phyloP scores from a whole-genome alignment of 1,284 basidiomycete species.

The Ustilago tritici region DNA sequence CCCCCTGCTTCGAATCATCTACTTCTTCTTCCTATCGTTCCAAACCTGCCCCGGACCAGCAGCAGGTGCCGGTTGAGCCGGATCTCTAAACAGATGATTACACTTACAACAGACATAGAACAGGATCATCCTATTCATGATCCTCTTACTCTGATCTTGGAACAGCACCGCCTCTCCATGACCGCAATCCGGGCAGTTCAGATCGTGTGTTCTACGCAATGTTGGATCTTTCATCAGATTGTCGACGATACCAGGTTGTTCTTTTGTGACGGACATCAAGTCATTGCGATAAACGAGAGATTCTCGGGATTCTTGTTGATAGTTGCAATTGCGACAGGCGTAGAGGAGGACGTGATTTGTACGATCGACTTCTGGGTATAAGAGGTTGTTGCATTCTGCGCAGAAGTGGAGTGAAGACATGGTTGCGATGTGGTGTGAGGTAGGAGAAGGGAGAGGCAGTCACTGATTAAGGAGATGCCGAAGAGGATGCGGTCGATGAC shows the following conservation, averaged over 20 bases:
- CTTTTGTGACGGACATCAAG: constrained; percentile 87
- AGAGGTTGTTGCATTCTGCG: constrained; percentile 80
- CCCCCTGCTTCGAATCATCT: not conserved
- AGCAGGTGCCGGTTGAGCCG: constrained; percentile 27
- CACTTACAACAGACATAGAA: constrained; percentile 67
- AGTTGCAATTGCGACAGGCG: constrained; percentile 90
- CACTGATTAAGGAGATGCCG: not conserved
- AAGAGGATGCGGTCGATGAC: not conserved
- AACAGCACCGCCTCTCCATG: constrained; percentile 64
- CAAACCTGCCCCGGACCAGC: constrained; percentile 48
- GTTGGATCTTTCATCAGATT: constrained; percentile 93
- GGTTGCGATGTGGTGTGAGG: not conserved
- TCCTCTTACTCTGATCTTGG: constrained; percentile 68
- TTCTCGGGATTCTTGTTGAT: constrained; percentile 86
- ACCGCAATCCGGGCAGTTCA: constrained; percentile 64
- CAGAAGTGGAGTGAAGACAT: constrained; percentile 68
- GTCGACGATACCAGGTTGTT: constrained; percentile 91
- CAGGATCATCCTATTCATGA: constrained; percentile 66
- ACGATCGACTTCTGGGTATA: constrained; percentile 85
- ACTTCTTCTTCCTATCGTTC: constrained; percentile 57
- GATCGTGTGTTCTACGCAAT: constrained; percentile 71
- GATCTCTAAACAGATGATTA: constrained; percentile 64
- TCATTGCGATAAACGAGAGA: constrained; percentile 94
- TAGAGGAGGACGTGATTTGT: constrained; percentile 88
- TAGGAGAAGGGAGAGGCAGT: not conserved